Conservation (phyloP, 2,329 filamentous ascomycete species). For the Cadophora malorum region DNA sequence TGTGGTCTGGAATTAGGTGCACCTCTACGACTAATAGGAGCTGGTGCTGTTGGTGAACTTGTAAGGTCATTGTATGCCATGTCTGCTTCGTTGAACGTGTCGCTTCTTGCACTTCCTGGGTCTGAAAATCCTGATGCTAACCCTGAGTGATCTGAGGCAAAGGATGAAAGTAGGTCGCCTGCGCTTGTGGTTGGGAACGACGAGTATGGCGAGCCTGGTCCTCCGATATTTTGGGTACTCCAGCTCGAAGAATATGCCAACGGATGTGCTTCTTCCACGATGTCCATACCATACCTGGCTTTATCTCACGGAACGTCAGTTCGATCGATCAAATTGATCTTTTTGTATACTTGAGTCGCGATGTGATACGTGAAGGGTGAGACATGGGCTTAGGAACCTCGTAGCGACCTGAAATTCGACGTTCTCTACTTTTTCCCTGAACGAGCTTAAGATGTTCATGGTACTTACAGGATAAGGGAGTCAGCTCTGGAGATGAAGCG, state of each 20-base stretch:
- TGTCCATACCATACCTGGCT: slow-evolving; percentile 26
- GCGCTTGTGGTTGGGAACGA: slow-evolving; percentile 23
- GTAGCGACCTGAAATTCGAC: background rate
- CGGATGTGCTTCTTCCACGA: slow-evolving; percentile 18
- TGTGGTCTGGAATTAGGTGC: slow-evolving; percentile 23
- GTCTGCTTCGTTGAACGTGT: slow-evolving; percentile 18
- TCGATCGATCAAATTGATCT: slow-evolving; percentile 2
- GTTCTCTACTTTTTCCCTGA: background rate
- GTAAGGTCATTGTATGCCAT: slow-evolving; percentile 9
- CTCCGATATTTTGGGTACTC: slow-evolving; percentile 7
- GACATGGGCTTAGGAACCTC: background rate
- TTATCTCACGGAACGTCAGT: slow-evolving; percentile 19
- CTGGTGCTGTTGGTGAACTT: slow-evolving; percentile 2
- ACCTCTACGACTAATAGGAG: slow-evolving; percentile 2
- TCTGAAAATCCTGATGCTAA: slow-evolving; percentile 19
- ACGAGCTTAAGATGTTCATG: background rate
- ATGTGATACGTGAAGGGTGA: background rate
- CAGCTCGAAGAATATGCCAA: slow-evolving; percentile 24
- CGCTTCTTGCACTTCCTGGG: slow-evolving; percentile 16
- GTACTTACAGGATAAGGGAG: slow-evolving; percentile 21
- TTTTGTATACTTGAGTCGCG: background rate
- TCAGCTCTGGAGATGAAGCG: slow-evolving; percentile 24
- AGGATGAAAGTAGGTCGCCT: slow-evolving; percentile 23
- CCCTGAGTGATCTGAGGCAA: slow-evolving; percentile 23
- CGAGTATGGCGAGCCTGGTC: background rate